Evolutionary conservation across 179 eudicot species (phyloP).

Genomic region (Corrigiola litoralis): DNA sequence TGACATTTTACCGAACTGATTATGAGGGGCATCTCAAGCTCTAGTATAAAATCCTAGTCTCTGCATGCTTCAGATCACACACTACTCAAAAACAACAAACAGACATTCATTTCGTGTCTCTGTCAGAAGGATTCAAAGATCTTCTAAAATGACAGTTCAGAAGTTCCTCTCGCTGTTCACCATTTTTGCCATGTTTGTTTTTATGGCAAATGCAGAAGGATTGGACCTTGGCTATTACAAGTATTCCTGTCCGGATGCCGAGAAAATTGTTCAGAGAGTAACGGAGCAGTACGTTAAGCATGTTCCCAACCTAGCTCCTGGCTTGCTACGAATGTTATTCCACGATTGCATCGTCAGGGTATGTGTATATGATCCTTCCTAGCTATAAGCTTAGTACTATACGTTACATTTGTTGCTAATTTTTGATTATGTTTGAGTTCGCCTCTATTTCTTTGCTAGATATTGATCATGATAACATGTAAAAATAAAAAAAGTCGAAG

Average conservation of each 20-base stretch:
- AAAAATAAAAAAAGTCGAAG: too few relatives aligned
- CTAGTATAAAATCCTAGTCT: constrained; percentile 10
- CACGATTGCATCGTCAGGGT: constrained; percentile 61
- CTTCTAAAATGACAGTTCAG: not conserved
- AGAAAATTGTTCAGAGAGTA: constrained; percentile 21
- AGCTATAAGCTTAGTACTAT: not conserved
- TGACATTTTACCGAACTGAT: not conserved
- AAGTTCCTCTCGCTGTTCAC: not conserved
- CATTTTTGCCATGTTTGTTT: constrained; percentile 8
- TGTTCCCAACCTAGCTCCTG: constrained; percentile 46
- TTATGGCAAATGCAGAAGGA: constrained; percentile 28
- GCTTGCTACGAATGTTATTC: constrained; percentile 53
- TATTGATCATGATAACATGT: too few relatives aligned
- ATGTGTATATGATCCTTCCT: not conserved
- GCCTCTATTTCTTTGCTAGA: too few relatives aligned
- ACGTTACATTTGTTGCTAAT: not conserved
- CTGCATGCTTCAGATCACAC: not conserved
- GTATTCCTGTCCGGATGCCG: constrained; percentile 37
- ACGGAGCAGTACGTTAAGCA: constrained; percentile 29
- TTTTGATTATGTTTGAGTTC: not conserved
- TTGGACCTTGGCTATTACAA: constrained; percentile 35
- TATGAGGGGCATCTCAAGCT: not conserved
- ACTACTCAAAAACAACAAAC: not conserved
- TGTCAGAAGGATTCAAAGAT: not conserved
- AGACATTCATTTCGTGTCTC: not conserved